Percentiles rank a stretch among this genome's conserved stretches.
phyloP scores from a whole-genome alignment of 768 basidiomycete genomes.

The Austroboletus festivus region DNA sequence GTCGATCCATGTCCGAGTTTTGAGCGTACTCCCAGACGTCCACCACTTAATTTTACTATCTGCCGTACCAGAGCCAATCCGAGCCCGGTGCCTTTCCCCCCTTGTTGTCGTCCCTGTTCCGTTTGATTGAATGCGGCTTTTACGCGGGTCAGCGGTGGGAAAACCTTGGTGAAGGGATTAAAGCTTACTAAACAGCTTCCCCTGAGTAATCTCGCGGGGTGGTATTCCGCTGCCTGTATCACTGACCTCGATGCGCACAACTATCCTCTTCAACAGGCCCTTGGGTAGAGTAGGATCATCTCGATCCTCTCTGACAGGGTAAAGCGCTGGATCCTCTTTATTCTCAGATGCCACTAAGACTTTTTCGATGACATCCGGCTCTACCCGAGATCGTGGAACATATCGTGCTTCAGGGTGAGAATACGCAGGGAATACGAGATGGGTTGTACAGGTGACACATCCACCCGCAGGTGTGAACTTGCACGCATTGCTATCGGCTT shows the following conservation, averaged over 20 bases:
- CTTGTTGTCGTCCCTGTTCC: constrained; percentile 71
- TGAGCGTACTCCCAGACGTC: constrained; percentile 66
- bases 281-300: background rate
- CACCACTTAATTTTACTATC: constrained; percentile 73
- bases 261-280: constrained; percentile 52
- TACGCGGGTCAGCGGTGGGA: constrained; percentile 5
- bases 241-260: constrained; percentile 80
- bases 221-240: constrained; percentile 72
- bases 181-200: constrained; percentile 66
- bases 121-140: constrained; percentile 81
- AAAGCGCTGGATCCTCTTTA: constrained; percentile 23
- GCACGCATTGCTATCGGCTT: constrained; percentile 59
- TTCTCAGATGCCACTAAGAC: constrained; percentile 31
- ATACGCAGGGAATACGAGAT: constrained; percentile 42
- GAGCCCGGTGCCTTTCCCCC: constrained; percentile 70
- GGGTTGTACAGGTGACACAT: constrained; percentile 63
- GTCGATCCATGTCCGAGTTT: constrained; percentile 71
- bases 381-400: constrained; percentile 1
- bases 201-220: constrained; percentile 64
- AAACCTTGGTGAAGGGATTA: background rate
- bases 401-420: constrained; percentile 11
- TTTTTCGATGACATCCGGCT: constrained; percentile 22
- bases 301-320: background rate
- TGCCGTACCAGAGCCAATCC: constrained; percentile 75
- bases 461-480: constrained; percentile 77